Conservation (phyloP, 306 rosid genomes). For the Vicia sativa region DNA sequence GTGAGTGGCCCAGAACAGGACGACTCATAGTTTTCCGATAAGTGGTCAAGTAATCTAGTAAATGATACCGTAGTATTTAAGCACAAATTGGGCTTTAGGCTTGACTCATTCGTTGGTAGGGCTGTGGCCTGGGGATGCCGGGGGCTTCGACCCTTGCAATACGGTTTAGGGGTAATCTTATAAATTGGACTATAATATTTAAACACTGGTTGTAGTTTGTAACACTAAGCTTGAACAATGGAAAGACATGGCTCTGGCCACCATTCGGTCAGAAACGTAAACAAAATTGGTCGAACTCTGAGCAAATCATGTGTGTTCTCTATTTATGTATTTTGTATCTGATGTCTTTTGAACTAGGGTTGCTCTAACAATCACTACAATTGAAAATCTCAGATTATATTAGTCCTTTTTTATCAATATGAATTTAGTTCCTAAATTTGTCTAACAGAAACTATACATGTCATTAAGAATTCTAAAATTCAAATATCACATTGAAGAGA, state of each 20-base stretch:
- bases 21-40: not conserved
- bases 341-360: not conserved
- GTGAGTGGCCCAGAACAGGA: too few species aligned
- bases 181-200: not conserved
- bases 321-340: not conserved
- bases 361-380: not conserved
- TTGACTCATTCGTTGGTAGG: not conserved
- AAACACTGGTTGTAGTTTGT: not conserved
- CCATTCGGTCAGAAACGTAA: not conserved
- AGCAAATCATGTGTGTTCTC: not conserved
- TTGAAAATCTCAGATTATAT: not conserved
- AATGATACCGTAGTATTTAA: too few species aligned
- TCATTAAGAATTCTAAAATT: not conserved
- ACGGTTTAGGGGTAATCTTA: not conserved
- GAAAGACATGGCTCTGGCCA: not conserved
- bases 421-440: not conserved
- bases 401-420: not conserved
- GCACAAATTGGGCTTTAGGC: not conserved
- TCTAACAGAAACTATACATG: not conserved
- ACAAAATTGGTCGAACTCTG: not conserved
- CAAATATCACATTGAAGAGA: not conserved
- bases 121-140: not conserved
- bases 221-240: not conserved
- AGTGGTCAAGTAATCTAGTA: not conserved
- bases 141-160: not conserved